These are phyloP conservation scores for Saccharomycopsis malanga DNA, from an alignment of 805 yeast species.

Conservation along the genomic window DNA sequence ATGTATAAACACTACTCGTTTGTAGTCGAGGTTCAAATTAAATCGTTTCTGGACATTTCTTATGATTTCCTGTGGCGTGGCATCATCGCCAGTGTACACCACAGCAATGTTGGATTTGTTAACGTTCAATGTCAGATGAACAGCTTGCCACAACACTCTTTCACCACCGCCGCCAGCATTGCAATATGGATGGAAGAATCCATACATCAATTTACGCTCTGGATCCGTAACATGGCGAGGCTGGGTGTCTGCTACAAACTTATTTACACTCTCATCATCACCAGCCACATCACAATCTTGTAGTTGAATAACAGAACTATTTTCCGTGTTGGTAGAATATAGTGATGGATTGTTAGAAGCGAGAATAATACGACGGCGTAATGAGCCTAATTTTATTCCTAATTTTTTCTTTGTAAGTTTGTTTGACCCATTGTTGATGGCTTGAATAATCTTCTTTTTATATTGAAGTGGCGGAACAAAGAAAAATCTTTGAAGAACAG, in stretches of 20 bases:
- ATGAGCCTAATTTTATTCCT: constrained; percentile 12
- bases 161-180: constrained; percentile 99
- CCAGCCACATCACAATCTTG: neutral
- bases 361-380: constrained; percentile 7
- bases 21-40: constrained; percentile 42
- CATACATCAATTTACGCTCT: constrained; percentile 46
- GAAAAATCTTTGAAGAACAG: constrained; percentile 10
- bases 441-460: constrained; percentile 6
- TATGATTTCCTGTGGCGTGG: constrained; percentile 42
- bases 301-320: neutral
- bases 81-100: constrained; percentile 68
- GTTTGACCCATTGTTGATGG: neutral
- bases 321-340: constrained; percentile 4
- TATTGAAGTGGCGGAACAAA: constrained; percentile 14
- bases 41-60: constrained; percentile 50
- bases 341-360: constrained; percentile 11
- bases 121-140: constrained; percentile 53
- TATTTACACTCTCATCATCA: constrained; percentile 1
- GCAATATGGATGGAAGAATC: constrained; percentile 93
- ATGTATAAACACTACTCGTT: constrained; percentile 55
- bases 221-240: constrained; percentile 27
- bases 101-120: constrained; percentile 48
- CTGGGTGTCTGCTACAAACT: constrained; percentile 11
- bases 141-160: constrained; percentile 92
- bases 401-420: neutral